A percentile compares a stretch with the other conserved stretches of the same genome.
Conservation (phyloP, 2,329 filamentous ascomycete genomes). For the Stemphylium lycopersici region DNA sequence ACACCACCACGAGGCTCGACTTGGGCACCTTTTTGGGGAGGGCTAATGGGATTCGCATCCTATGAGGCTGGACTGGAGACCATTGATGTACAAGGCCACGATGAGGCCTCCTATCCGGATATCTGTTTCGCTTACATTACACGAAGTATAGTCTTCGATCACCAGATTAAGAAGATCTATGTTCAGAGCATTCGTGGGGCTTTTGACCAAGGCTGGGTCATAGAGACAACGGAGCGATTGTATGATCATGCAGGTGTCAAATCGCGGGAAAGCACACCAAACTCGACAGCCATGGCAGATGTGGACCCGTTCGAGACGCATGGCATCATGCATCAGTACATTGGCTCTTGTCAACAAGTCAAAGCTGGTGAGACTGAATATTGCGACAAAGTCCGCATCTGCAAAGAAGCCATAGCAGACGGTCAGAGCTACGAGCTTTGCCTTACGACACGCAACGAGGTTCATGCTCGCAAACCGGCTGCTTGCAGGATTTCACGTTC, state of each 20-base stretch:
- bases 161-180: constrained; percentile 64
- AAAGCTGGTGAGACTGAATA: constrained; percentile 55
- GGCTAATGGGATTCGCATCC: constrained; percentile 82
- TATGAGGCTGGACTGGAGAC: constrained; percentile 80
- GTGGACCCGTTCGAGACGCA: constrained; percentile 42
- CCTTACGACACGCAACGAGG: constrained; percentile 75
- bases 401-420: constrained; percentile 73
- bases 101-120: constrained; percentile 62
- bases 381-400: constrained; percentile 68
- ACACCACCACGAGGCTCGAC: constrained; percentile 33
- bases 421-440: constrained; percentile 89
- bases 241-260: constrained; percentile 38
- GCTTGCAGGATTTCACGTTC: constrained; percentile 38
- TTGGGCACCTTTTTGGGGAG: constrained; percentile 73
- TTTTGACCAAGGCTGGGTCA: constrained; percentile 56
- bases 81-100: constrained; percentile 56
- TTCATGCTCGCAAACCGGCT: constrained; percentile 51
- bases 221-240: constrained; percentile 37
- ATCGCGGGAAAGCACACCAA: constrained; percentile 40
- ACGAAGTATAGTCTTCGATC: constrained; percentile 78
- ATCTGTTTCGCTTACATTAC: constrained; percentile 78
- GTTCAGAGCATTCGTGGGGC: constrained; percentile 68
- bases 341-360: constrained; percentile 27
- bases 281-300: constrained; percentile 28
- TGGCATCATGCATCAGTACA: constrained; percentile 34